Evolutionary conservation across 164 flowering plant species (phyloP), one percentile per base, ranked within the genome.

Genomic region (Aristolochia californica): DNA sequence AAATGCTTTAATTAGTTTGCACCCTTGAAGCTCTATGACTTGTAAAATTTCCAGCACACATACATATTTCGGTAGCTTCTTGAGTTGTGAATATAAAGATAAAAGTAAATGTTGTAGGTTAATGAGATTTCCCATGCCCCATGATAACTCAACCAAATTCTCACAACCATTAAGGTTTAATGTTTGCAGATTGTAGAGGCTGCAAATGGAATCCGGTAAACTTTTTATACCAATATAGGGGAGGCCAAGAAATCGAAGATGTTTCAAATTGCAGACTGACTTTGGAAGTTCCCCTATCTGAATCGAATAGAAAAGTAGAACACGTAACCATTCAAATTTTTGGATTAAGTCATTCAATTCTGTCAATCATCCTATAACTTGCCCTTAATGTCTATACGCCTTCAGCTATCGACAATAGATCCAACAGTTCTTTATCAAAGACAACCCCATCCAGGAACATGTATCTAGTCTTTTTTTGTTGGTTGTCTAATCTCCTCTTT

Each of bases 221-320:
- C 20, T 26, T 2, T 10, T 2, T 13, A 26, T 15, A 14, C 11
- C 14, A 0, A 7, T 50, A 2, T 14, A 23, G 28, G 61, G 48
- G 45, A 55, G 48, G 20, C 25, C 22, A 8, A 63, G 55, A 23
- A 34, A 63, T 9, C 60, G 54, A 23, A 63, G 49, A 56, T 30
- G 55, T 22, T 34, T 49, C 47, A 63, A 22, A 43, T 57, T 26
- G 12, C 52, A 62, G 23, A 57, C 57, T 9, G 57, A 50, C 18
- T 43, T 18, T 25, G 67, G 61, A 24, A 64, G 18, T 13, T 11
- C 23, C 12, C 11, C 3, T n/a, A 45, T 14, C 23, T 4, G 13
- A 45, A n/a, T 5, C 5, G 8, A 1, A 21, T 25, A 17, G 22
- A 13, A 7, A 7, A 28, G 2, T 7, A 28, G 30, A 28, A 28